phyloP scores from a whole-genome alignment of 352 stramenopile genomes.

The Pythium dissimile region DNA sequence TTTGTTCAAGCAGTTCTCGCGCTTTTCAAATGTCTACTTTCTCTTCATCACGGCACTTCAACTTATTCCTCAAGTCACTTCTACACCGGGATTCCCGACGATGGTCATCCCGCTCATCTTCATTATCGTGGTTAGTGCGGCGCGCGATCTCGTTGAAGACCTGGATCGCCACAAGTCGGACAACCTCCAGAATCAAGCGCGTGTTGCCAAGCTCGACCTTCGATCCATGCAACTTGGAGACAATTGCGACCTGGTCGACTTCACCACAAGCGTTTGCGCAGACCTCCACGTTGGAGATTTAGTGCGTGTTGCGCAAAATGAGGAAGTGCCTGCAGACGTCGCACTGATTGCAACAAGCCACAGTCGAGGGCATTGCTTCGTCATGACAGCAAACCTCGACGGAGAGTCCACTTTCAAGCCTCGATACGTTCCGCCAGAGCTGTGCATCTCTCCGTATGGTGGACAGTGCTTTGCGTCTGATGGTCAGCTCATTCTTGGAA shows the following conservation, averaged over 20 bases:
- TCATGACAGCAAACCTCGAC: constrained; percentile 86
- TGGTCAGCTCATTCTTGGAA: constrained; percentile 21
- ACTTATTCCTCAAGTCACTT: constrained; percentile 78
- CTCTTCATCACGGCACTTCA: constrained; percentile 85
- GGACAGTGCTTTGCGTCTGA: constrained; percentile 23
- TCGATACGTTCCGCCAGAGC: constrained; percentile 43
- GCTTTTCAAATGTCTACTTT: constrained; percentile 91
- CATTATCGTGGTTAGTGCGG: constrained; percentile 79
- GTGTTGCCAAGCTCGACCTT: constrained; percentile 14
- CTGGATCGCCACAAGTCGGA: constrained; percentile 71
- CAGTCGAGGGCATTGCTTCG: constrained; percentile 63
- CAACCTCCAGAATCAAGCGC: constrained; percentile 48
- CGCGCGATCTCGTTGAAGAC: constrained; percentile 84
- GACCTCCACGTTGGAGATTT: constrained; percentile 78
- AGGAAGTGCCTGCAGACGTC: constrained; percentile 72
- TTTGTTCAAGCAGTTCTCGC: constrained; percentile 73
- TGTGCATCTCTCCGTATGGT: constrained; percentile 24
- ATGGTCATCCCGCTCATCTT: constrained; percentile 83
- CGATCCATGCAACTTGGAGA: background rate
- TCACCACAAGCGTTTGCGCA: constrained; percentile 27
- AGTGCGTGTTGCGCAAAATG: constrained; percentile 68
- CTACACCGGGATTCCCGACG: constrained; percentile 74
- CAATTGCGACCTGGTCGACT: background rate
- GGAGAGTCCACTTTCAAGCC: constrained; percentile 89
- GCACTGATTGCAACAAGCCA: constrained; percentile 54